Conservation (phyloP, 2,329 filamentous ascomycete genomes). For the Sporothrix schenckii region DNA sequence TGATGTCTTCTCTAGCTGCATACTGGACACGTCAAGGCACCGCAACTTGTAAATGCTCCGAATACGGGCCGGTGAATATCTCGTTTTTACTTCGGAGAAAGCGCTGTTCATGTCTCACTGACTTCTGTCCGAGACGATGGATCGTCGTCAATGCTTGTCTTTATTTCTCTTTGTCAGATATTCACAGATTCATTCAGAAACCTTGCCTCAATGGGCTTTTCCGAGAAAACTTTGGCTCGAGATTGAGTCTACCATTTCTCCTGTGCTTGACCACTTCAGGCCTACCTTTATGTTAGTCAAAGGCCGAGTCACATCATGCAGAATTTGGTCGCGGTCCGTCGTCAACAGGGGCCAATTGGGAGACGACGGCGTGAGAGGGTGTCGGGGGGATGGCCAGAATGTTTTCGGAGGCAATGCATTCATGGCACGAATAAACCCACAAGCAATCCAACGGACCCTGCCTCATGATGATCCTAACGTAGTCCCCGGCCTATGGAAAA, state of each 20-base stretch:
- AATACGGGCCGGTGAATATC: not conserved
- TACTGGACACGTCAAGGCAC: not conserved
- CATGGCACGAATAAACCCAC: not conserved
- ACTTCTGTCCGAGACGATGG: not conserved
- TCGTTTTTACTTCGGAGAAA: slow-evolving; percentile 23
- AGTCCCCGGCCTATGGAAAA: not conserved
- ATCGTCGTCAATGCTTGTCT: not conserved
- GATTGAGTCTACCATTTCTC: too few relatives aligned
- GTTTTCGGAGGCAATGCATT: too few relatives aligned
- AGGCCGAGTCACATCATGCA: too few relatives aligned
- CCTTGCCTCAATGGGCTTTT: too few relatives aligned
- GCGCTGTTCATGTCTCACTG: not conserved
- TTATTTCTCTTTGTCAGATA: slow-evolving; percentile 1
- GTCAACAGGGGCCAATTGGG: too few relatives aligned
- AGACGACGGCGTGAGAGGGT: too few relatives aligned
- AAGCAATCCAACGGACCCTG: not conserved
- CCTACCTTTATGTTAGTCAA: too few relatives aligned
- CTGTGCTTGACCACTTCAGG: too few relatives aligned
- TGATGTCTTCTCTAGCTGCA: slow-evolving; percentile 16
- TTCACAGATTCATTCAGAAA: too few relatives aligned
- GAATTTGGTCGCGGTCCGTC: too few relatives aligned
- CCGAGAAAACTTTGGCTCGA: too few relatives aligned
- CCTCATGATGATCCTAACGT: not conserved
- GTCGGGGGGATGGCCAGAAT: not conserved
- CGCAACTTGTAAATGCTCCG: not conserved